Evolutionary conservation across 495 filamentous ascomycete genomes (phyloP), one percentile per base, ranked within the genome.

Genomic region (Xeromyces bisporus): DNA sequence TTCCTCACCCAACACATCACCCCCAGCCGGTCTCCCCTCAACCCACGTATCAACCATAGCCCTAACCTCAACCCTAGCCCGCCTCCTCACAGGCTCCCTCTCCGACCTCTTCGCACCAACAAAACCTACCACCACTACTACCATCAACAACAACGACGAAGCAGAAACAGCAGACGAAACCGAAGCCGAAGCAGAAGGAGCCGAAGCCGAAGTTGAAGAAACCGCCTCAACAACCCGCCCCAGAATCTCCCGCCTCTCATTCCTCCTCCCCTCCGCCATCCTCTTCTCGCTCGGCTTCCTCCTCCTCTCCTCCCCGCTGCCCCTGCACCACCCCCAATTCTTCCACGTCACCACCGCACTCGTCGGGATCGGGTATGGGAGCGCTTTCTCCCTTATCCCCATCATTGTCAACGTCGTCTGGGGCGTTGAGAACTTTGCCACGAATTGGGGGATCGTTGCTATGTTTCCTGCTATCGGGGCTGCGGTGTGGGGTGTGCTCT

Each of bases 341-440:
- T 87, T 93, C 55, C 80, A 82, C 61, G 46, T 85, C 15, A 75
- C 87, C 12, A 87, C 79, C 6, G 68, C 75, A 0, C 58, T 81
- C 8, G 69, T 94, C 18, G 89, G 89, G 17, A 70, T 84, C 21
- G 87, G 87, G 24, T 97, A 97, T 46, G 89, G 89, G 27, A 83
- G 84, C 15, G 70, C 80, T 23, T 97, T 97, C 57, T 78, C 73
- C 23, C 67, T 97, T 9, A 71, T 75, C 0, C 89, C 89, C 2
- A 93, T 94, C 45, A 78, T 94, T 37, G 74, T 94, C 40, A 78
- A 71, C 31, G 81, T 93, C 15, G 85, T 96, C 26, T 97, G 89
- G 89, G 89, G 89, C 21, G 84, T 93, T 1, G 82, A 93, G 57
- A 97, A 96, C 52, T 96, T 96, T 50, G 89, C 81, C 36, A 97